Conservation (phyloP, 1,139 yeast genomes). For the Saccharomycopsis hybrid region DNA sequence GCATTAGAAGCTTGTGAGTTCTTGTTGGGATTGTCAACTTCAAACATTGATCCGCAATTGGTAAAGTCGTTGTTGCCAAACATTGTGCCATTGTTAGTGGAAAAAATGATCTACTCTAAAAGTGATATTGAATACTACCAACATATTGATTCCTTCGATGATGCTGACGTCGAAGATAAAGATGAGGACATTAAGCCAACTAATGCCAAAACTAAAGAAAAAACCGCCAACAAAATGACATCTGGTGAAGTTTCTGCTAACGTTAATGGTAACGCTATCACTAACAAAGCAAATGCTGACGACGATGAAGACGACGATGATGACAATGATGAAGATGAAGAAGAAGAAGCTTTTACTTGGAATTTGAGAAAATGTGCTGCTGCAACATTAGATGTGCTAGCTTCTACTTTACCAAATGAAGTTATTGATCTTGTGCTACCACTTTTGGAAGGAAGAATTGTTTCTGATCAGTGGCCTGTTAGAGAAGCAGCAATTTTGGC, state of each 20-base stretch:
- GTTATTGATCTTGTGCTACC: slow-evolving; percentile 71
- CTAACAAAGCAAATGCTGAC: slow-evolving; percentile 23
- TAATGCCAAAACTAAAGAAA: slow-evolving; percentile 58
- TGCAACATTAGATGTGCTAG: slow-evolving; percentile 79
- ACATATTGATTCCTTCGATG: slow-evolving; percentile 58
- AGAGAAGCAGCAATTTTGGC: slow-evolving; percentile 93
- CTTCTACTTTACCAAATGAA: slow-evolving; percentile 59
- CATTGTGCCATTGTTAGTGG: slow-evolving; percentile 68
- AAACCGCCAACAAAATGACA: slow-evolving; percentile 9
- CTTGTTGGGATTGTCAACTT: slow-evolving; percentile 66
- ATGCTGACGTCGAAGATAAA: slow-evolving; percentile 62
- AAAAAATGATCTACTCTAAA: slow-evolving; percentile 84
- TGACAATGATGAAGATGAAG: slow-evolving; percentile 63
- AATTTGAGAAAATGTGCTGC: slow-evolving; percentile 90
- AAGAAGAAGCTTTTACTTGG: slow-evolving; percentile 69
- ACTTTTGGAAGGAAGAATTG: slow-evolving; percentile 61
- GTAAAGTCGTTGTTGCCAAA: slow-evolving; percentile 51
- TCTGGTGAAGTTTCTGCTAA: slow-evolving; percentile 19
- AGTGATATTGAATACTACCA: slow-evolving; percentile 71
- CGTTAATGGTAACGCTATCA: slow-evolving; percentile 14
- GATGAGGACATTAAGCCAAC: slow-evolving; percentile 85
- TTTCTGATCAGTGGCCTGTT: slow-evolving; percentile 72
- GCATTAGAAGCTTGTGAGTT: slow-evolving; percentile 94
- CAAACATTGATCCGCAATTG: slow-evolving; percentile 43
- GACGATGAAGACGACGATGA: slow-evolving; percentile 47